Conservation (phyloP, 495 filamentous ascomycete species). For the Trichoderma erinaceum region DNA sequence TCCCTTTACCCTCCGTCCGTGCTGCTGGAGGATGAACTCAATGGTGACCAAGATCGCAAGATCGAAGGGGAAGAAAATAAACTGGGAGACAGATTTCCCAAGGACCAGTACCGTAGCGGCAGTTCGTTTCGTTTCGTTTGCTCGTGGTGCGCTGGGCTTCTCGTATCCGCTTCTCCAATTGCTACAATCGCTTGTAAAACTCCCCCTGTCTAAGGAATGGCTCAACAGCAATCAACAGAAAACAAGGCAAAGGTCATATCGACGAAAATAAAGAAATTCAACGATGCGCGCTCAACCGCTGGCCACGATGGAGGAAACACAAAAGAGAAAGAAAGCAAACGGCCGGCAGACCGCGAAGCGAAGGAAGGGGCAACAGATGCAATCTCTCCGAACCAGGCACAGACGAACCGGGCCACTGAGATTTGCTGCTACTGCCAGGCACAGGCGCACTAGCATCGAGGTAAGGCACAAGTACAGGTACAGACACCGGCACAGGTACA, state of each 20-base stretch:
- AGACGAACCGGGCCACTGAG: conserved; percentile 10
- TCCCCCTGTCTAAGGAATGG: neutral
- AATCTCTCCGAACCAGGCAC: conserved; percentile 15
- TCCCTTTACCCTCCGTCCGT: neutral
- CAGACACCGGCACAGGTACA: neutral
- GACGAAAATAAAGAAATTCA: conserved; percentile 5
- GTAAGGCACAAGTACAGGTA: neutral
- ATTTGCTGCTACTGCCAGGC: neutral
- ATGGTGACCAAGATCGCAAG: neutral
- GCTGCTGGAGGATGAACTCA: neutral
- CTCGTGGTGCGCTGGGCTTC: neutral
- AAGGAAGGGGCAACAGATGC: conserved; percentile 14
- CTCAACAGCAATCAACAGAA: conserved; percentile 1
- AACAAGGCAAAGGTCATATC: conserved; percentile 8
- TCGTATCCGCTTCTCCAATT: neutral
- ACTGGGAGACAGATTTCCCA: neutral
- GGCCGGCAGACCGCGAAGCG: conserved; percentile 6
- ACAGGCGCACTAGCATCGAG: neutral
- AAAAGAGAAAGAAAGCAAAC: conserved; percentile 14
- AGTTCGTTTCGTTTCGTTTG: conserved; percentile 11
- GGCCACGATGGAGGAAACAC: conserved; percentile 13
- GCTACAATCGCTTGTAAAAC: neutral
- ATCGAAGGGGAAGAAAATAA: neutral
- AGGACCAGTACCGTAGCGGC: neutral
- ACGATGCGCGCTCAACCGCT: neutral